phyloP scores from a whole-genome alignment of 1,284 basidiomycete species.

The Fomitopsis palustris region DNA sequence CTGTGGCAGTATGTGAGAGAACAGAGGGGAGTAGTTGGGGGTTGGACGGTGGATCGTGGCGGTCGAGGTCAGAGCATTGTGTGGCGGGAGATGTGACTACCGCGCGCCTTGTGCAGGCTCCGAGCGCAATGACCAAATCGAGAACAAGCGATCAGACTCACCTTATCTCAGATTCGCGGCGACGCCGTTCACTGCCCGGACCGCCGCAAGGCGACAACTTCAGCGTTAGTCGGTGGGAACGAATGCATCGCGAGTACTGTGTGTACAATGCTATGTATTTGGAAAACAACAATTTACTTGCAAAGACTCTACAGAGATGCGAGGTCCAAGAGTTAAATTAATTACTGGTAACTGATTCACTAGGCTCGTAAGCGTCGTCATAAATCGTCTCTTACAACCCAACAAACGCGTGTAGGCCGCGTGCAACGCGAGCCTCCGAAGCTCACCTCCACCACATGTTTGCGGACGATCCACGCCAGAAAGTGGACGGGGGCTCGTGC shows the following conservation, averaged over 20 bases:
- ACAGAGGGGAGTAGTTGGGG: background rate
- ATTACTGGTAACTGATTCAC: slow-evolving; percentile 8
- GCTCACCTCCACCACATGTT: background rate
- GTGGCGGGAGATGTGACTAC: slow-evolving; percentile 2
- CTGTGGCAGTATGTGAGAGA: background rate
- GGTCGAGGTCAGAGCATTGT: slow-evolving; percentile 6
- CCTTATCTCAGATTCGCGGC: background rate
- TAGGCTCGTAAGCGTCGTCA: slow-evolving; percentile 3
- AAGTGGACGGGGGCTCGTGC: slow-evolving; percentile 1
- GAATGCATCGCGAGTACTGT: background rate
- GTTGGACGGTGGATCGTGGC: slow-evolving; percentile 2
- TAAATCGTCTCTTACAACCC: background rate
- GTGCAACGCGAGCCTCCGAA: background rate
- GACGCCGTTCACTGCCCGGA: background rate
- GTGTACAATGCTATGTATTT: slow-evolving; percentile 1
- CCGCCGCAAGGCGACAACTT: background rate
- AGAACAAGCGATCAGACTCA: background rate
- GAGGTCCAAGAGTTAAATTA: slow-evolving; percentile 14
- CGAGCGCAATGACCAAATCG: background rate
- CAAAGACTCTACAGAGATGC: slow-evolving; percentile 22
- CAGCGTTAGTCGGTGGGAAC: background rate
- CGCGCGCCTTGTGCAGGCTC: slow-evolving; percentile 1
- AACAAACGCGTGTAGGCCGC: background rate
- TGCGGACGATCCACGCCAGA: background rate
- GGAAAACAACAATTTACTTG: slow-evolving; percentile 2